Conservation (phyloP, 306 rosid species). For the Mimosa pudica region DNA sequence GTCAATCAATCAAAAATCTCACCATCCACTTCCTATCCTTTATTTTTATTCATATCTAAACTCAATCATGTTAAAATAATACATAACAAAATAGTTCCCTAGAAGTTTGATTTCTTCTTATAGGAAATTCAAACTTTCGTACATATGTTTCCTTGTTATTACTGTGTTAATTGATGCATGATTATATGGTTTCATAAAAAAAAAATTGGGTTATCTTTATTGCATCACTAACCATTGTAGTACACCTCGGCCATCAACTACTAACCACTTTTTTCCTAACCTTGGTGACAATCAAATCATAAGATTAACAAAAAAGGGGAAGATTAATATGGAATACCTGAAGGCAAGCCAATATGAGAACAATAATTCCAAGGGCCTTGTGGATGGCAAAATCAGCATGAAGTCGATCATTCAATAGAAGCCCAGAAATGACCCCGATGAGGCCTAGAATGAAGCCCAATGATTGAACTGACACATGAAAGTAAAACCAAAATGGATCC, state of each 20-base stretch:
- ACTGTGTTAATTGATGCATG: no score
- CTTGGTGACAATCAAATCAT: neutral
- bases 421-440: slow-evolving; percentile 58
- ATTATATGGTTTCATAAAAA: no score
- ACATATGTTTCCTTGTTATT: no score
- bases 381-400: slow-evolving; percentile 48
- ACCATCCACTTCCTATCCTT: no score
- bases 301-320: neutral
- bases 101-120: no score
- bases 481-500: slow-evolving; percentile 71
- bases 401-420: slow-evolving; percentile 47
- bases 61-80: no score
- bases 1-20: no score
- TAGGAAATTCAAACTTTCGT: no score
- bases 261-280: no score
- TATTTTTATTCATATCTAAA: no score
- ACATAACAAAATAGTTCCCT: no score
- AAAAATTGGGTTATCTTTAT: no score
- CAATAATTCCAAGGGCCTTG: slow-evolving; percentile 64
- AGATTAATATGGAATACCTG: slow-evolving; percentile 53
- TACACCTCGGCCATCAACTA: neutral
- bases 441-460: slow-evolving; percentile 59
- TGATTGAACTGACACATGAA: slow-evolving; percentile 56
- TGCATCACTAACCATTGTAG: neutral
- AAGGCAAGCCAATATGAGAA: slow-evolving; percentile 61